Percentiles rank a stretch among this genome's conserved stretches.
Conservation (phyloP, 1,284 basidiomycete species). For the Pyrrhoderma noxium region DNA sequence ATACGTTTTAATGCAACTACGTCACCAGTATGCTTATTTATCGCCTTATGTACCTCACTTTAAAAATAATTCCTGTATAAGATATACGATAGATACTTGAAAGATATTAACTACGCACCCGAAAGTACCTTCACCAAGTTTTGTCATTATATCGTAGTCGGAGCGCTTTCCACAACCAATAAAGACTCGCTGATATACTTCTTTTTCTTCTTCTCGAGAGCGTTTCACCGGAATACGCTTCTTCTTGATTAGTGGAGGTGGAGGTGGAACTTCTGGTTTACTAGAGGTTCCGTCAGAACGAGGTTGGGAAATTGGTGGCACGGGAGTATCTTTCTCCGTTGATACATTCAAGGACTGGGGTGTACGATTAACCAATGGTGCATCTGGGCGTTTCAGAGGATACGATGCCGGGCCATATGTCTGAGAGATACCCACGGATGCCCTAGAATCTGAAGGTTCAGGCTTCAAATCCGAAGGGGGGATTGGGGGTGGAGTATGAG, state of each 20-base stretch:
- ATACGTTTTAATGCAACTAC: conserved; percentile 91
- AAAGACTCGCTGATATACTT: conserved; percentile 61
- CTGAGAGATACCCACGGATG: background rate
- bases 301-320: conserved; percentile 5
- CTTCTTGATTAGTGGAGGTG: conserved; percentile 18
- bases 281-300: conserved; percentile 22
- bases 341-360: conserved; percentile 11
- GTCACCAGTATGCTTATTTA: conserved; percentile 52
- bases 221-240: conserved; percentile 38
- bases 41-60: conserved; percentile 86
- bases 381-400: conserved; percentile 7
- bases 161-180: conserved; percentile 68
- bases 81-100: background rate
- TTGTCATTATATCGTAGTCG: conserved; percentile 78
- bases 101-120: conserved; percentile 50
- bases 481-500: conserved; percentile 8
- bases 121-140: conserved; percentile 93
- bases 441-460: conserved; percentile 16
- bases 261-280: conserved; percentile 19
- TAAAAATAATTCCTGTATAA: conserved; percentile 8
- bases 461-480: conserved; percentile 22
- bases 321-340: conserved; percentile 1
- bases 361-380: conserved; percentile 7
- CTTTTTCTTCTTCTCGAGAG: conserved; percentile 57
- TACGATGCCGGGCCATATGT: conserved; percentile 2